Evolutionary conservation across 768 basidiomycete genomes (phyloP), one percentile per base, ranked within the genome.

Genomic region (Agaricus subrufescens): DNA sequence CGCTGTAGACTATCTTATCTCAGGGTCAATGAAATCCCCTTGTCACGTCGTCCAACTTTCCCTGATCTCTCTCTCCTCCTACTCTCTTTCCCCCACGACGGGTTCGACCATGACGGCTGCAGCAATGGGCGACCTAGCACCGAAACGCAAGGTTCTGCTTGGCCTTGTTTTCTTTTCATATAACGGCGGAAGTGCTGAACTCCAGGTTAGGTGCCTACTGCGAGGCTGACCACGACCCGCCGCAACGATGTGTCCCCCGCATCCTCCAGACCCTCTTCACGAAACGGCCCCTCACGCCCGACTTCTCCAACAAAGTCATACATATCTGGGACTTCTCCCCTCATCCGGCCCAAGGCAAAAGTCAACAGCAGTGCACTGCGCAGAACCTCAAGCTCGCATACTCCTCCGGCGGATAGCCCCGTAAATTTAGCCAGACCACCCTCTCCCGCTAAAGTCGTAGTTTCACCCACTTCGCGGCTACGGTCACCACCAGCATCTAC

Each of bases 281-380:
- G 66, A 53, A 56, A 59, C 19, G 67, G 65, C 34, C 55, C 66
- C 31, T 74, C 79, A 39, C 72, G 83, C 45, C 82, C 84, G 12
- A 61, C 67, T 9, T 85, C 84, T 8, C 73, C 73, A 46, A 53
- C 62, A 30, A 73, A 71, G 58, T 62, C 62, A 10, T 59, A 65
- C 46, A 57, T 64, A 10, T 68, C 68, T 2, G 50, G 61, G 29
- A 60, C 54, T 34, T 45, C 66, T 42, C 44, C 65, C 25, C 53
- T 67, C 12, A 58, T 66, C 15, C 63, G 80, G 54, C 81, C 83
- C 12, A 86, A 75, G 65, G 84, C 82, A 56, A 88, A 84, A 68
- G 74, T 88, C 39, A 86, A 82, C 62, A 77, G 72, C 58, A 81
- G 74, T 61, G 81, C 77, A 7, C 57, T 68, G 11, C 70, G 73